Evolutionary conservation across 139 green algal genomes (phyloP), one percentile per base, ranked within the genome.

Genomic region (Trebouxia sp.): DNA sequence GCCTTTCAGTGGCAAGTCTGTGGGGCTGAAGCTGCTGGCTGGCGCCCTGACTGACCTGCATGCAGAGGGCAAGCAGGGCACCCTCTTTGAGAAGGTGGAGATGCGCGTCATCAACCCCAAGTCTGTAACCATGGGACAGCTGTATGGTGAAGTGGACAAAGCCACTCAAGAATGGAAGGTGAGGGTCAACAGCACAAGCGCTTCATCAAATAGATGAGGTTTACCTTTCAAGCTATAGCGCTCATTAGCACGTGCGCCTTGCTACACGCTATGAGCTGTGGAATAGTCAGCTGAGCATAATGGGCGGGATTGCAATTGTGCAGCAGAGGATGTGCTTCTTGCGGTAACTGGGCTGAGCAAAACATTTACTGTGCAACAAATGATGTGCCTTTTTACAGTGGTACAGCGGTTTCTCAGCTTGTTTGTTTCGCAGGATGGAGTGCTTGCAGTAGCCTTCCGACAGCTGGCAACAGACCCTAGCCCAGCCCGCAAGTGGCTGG

Each of bases 91-190:
- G 80, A 72, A 80, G 45, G 85, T 94, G 39, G 87, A 93, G 75
- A 78, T 85, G 69, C 83, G 85, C 15, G 76, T 84, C n/a, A 88
- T 94, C 78, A 96, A 96, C 83, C 92, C 92, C 72, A 96, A 96
- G 89, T 76, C 83, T 14, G 88, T 96, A 30, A 94, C 92, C 53
- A 95, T 95, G 91, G 92, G 92, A 9, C 90, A 96, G 87, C 89
- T 96, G 80, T 96, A 95, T 84, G 92, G 92, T 42, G 85, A 91
- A 77, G 83, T 77, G 14, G 90, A 94, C 72, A 84, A 82, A 6
- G 87, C 88, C 39, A 93, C 84, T 39, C 90, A 96, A 80, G 92
- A 96, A 76, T 96, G 91, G 92, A 91, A 92, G 83, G 76, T 82
- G 14, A 32, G n/a, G 28, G 26, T 26, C 1, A 26, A 14, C 20